These are phyloP conservation scores for Pythium sukuiense DNA, from an alignment of 352 stramenopile genomes.

Conservation along the genomic window DNA sequence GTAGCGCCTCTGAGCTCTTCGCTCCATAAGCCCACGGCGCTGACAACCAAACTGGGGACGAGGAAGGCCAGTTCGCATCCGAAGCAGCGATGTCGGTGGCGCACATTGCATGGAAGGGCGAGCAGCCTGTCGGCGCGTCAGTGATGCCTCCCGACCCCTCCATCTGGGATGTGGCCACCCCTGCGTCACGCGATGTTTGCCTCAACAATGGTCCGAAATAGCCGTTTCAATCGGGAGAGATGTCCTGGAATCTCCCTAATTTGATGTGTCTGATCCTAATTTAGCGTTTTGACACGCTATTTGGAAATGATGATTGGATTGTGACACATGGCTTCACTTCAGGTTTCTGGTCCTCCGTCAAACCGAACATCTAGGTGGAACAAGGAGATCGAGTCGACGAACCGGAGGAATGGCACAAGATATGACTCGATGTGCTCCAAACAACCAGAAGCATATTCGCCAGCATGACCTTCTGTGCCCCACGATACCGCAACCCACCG, in stretches of 20 bases:
- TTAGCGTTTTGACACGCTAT: background rate
- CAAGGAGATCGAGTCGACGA: background rate
- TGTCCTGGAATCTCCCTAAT: background rate
- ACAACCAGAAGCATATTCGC: background rate
- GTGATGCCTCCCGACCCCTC: background rate
- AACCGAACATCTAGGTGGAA: background rate
- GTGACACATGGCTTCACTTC: slow-evolving; percentile 30
- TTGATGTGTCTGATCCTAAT: background rate
- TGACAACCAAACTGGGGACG: background rate
- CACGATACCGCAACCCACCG: too few relatives aligned
- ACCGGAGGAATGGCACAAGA: background rate
- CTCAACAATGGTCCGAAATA: background rate
- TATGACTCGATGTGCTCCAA: slow-evolving; percentile 5
- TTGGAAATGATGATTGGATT: background rate
- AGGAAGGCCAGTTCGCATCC: background rate
- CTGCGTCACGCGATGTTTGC: background rate
- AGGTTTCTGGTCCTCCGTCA: slow-evolving; percentile 1
- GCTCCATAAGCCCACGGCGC: background rate
- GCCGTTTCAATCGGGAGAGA: background rate
- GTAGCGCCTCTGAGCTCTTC: background rate
- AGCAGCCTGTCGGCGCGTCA: background rate
- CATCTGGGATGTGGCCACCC: slow-evolving; percentile 5
- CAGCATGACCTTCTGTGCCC: too few relatives aligned
- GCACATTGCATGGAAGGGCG: slow-evolving; percentile 1
- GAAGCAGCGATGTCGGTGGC: background rate